Conservation (phyloP, 371 early-diverging fungal species). For the Saksenaea vasiformis region DNA sequence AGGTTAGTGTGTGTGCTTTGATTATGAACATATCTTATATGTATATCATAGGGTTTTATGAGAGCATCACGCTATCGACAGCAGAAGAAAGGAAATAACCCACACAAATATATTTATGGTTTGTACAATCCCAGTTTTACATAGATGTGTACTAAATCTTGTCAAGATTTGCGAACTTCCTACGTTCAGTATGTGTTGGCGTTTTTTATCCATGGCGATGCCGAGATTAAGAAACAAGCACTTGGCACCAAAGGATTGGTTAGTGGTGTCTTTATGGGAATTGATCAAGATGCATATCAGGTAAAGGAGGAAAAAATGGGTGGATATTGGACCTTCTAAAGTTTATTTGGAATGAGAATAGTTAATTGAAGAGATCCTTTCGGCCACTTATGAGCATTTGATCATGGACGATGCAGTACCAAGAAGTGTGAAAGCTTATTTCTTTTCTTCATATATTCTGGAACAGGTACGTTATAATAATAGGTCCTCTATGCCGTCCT, state of each 20-base stretch:
- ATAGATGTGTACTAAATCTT: background rate
- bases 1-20: slow-evolving; percentile 23
- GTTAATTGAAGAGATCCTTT: slow-evolving; percentile 65
- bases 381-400: slow-evolving; percentile 56
- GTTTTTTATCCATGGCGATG: slow-evolving; percentile 75
- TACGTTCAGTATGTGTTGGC: slow-evolving; percentile 77
- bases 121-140: background rate
- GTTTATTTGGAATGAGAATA: slow-evolving; percentile 16
- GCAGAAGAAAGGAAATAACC: slow-evolving; percentile 39
- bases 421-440: slow-evolving; percentile 55
- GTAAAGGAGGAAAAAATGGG: slow-evolving; percentile 30
- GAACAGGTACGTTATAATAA: slow-evolving; percentile 46
- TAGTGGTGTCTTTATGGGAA: slow-evolving; percentile 63
- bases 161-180: slow-evolving; percentile 56
- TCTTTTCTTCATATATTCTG: slow-evolving; percentile 71
- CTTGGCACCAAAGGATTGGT: slow-evolving; percentile 72
- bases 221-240: slow-evolving; percentile 65
- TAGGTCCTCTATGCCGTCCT: background rate
- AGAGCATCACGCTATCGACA: slow-evolving; percentile 48
- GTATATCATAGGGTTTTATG: slow-evolving; percentile 36
- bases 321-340: background rate
- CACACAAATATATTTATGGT: slow-evolving; percentile 48
- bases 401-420: slow-evolving; percentile 66
- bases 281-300: slow-evolving; percentile 66
- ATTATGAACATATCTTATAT: background rate